Evolutionary conservation across 1,139 yeast genomes (phyloP).

Genomic region (Blastobotrys illinoisensis): DNA sequence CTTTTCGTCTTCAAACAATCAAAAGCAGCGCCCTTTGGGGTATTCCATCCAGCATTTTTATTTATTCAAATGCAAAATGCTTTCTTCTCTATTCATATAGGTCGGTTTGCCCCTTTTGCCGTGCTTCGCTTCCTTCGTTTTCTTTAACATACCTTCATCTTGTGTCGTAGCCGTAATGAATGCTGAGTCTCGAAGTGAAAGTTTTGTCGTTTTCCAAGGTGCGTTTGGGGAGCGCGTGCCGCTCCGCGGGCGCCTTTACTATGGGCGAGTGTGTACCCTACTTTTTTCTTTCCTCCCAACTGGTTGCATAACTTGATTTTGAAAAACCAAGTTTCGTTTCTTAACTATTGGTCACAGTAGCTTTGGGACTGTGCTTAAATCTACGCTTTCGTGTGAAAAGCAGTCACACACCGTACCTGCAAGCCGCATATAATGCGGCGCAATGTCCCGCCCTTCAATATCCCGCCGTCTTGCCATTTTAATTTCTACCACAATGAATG

Average conservation of each 20-base stretch:
- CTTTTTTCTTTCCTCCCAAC: background rate
- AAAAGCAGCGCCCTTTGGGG: too few species aligned
- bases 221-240: background rate
- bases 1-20: too few species aligned
- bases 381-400: background rate
- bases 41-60: background rate
- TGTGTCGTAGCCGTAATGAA: constrained; percentile 4
- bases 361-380: background rate
- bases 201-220: background rate
- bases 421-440: background rate
- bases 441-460: too few species aligned
- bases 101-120: background rate
- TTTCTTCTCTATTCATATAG: background rate
- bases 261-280: background rate
- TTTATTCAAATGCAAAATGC: background rate
- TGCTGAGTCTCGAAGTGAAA: background rate
- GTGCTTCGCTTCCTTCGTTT: background rate
- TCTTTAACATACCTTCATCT: constrained; percentile 4
- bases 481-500: too few species aligned
- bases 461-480: too few species aligned
- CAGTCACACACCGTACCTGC: background rate
- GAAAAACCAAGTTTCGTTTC: background rate
- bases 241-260: constrained; percentile 1
- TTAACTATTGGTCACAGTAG: background rate
- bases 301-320: background rate